phyloP scores from a whole-genome alignment of 2,329 filamentous ascomycete species.

The Cladorrhinum sp. region DNA sequence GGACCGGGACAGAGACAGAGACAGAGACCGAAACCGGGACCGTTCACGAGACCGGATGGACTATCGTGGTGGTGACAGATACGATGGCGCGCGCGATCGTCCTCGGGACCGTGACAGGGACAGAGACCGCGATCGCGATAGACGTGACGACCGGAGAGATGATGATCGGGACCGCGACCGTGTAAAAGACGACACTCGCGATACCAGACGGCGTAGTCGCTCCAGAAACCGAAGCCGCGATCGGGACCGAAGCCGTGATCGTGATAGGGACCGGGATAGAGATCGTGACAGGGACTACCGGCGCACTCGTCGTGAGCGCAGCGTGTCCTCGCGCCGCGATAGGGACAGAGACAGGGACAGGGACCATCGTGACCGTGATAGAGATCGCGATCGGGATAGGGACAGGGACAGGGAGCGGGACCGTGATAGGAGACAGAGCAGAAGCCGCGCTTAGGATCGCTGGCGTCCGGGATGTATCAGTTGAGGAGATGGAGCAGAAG shows the following conservation, averaged over 20 bases:
- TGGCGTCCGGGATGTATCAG: not conserved
- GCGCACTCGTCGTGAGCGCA: not conserved
- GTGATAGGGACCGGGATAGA: conserved; percentile 13
- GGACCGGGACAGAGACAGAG: conserved; percentile 22
- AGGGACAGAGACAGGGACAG: conserved; percentile 31
- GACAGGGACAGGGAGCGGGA: conserved; percentile 27
- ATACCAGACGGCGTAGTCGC: conserved; percentile 16
- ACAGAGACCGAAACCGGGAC: conserved; percentile 29
- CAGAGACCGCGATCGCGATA: conserved; percentile 13
- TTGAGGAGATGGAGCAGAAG: conserved; percentile 28
- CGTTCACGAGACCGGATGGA: conserved; percentile 24
- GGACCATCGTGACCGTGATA: conserved; percentile 30
- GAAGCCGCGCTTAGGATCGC: conserved; percentile 28
- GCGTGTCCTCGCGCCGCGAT: conserved; percentile 25
- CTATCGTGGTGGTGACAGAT: conserved; percentile 13
- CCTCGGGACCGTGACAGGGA: conserved; percentile 17
- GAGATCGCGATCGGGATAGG: conserved; percentile 28
- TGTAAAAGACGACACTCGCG: conserved; percentile 8
- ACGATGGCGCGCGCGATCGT: conserved; percentile 11
- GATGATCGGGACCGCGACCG: conserved; percentile 18
- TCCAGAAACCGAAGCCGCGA: conserved; percentile 19
- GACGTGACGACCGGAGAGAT: conserved; percentile 12
- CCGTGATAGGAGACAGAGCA: conserved; percentile 26
- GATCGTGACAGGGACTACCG: conserved; percentile 21
- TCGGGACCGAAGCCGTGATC: conserved; percentile 13